Evolutionary conservation across 805 yeast genomes (phyloP).

Genomic region (Yamadazyma nakazawae): DNA sequence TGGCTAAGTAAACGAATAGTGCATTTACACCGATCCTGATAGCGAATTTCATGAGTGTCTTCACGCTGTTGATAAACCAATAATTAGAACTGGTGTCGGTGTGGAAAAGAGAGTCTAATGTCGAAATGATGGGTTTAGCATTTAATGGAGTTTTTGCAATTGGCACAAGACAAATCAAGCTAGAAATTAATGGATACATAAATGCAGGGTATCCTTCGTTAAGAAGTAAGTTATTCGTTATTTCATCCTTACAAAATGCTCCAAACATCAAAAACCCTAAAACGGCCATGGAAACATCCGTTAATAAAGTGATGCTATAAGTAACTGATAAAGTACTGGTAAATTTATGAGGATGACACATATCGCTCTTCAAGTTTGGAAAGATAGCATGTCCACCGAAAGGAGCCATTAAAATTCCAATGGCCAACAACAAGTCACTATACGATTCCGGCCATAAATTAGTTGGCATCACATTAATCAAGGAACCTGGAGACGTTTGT

Average conservation of each 20-base stretch:
- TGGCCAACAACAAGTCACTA: slow-evolving; percentile 52
- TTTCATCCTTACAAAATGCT: slow-evolving; percentile 45
- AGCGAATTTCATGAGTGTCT: slow-evolving; percentile 16
- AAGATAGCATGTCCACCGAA: slow-evolving; percentile 85
- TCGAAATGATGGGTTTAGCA: slow-evolving; percentile 76
- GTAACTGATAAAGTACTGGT: slow-evolving; percentile 52
- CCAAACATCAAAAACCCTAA: slow-evolving; percentile 67
- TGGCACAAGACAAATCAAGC: slow-evolving; percentile 76
- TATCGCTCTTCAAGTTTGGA: slow-evolving; percentile 72
- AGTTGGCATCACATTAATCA: slow-evolving; percentile 60
- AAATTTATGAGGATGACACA: slow-evolving; percentile 66
- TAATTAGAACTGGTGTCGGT: slow-evolving; percentile 18
- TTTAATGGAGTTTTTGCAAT: slow-evolving; percentile 80
- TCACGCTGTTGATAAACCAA: slow-evolving; percentile 10
- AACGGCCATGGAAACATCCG: slow-evolving; percentile 63
- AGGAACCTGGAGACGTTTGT: slow-evolving; percentile 67
- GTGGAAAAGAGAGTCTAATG: slow-evolving; percentile 55
- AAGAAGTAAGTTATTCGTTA: slow-evolving; percentile 47
- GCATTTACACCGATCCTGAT: slow-evolving; percentile 48
- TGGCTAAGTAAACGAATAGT: slow-evolving; percentile 55
- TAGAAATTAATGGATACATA: slow-evolving; percentile 51
- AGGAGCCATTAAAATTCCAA: slow-evolving; percentile 70
- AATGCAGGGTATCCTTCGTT: slow-evolving; percentile 48
- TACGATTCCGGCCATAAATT: slow-evolving; percentile 59
- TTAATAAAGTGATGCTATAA: slow-evolving; percentile 54